Percentiles rank a stretch among this genome's conserved stretches.
phyloP scores from a whole-genome alignment of 2,329 filamentous ascomycete genomes.

The Bipolaris oryzae region DNA sequence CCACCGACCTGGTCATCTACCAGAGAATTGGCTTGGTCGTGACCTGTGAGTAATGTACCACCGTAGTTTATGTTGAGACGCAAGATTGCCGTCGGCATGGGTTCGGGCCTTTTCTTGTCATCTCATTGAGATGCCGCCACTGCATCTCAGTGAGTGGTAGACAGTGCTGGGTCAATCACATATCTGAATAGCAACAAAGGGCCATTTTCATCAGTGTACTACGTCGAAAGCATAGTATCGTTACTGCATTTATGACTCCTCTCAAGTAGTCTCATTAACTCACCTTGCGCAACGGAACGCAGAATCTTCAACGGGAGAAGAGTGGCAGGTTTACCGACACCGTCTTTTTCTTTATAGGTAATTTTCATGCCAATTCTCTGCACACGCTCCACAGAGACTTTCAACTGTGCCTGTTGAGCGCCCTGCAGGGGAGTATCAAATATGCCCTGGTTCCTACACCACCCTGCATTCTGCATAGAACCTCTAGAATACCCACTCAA shows the following conservation, averaged over 20 bases:
- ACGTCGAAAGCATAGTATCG: neutral
- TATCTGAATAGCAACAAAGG: neutral
- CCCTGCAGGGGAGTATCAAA: neutral
- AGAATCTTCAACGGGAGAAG: neutral
- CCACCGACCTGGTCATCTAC: slow-evolving; percentile 12
- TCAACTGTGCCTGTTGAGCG: neutral
- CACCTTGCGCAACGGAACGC: neutral
- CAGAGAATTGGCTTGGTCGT: neutral
- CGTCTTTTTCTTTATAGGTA: neutral
- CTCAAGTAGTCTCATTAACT: neutral
- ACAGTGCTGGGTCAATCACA: neutral
- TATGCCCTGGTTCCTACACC: neutral
- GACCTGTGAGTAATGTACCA: neutral
- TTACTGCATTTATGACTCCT: slow-evolving; percentile 2
- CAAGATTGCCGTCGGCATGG: neutral
- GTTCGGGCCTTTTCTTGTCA: slow-evolving; percentile 9
- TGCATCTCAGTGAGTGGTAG: neutral
- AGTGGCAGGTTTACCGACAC: slow-evolving; percentile 3
- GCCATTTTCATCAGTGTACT: neutral
- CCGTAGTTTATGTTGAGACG: slow-evolving; percentile 1
- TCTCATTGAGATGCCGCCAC: slow-evolving; percentile 1
- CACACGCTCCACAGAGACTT: neutral
- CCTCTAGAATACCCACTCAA: neutral
- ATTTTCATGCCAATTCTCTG: neutral
- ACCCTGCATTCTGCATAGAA: slow-evolving; percentile 4